Percentiles rank a stretch among this genome's conserved stretches.
Conservation (phyloP, 345 rosid genomes). For the Bretschneidera sinensis region DNA sequence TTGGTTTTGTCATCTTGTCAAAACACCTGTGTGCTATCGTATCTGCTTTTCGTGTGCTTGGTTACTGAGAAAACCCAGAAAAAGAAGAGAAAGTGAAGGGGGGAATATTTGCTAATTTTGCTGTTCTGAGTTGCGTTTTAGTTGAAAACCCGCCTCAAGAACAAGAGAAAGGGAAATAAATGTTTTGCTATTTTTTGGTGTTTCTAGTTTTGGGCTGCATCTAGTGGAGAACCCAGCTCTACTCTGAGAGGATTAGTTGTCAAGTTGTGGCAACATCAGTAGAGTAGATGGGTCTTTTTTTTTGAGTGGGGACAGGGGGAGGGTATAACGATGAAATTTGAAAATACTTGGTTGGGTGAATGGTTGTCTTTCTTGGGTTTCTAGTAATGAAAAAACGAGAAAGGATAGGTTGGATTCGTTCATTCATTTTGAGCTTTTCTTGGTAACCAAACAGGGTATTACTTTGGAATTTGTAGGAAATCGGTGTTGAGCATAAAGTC, state of each 20-base stretch:
- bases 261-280: neutral
- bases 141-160: too few relatives aligned
- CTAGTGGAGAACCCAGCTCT: neutral
- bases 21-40: too few relatives aligned
- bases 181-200: too few relatives aligned
- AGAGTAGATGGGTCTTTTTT: neutral
- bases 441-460: neutral
- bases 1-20: neutral
- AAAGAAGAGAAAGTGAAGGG: too few relatives aligned
- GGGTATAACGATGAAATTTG: too few relatives aligned
- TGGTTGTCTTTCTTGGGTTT: neutral
- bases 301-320: neutral
- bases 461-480: constrained; percentile 21
- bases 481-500: constrained; percentile 30
- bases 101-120: neutral
- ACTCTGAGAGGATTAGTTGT: neutral
- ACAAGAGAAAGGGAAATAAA: too few relatives aligned
- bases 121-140: too few relatives aligned
- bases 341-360: too few relatives aligned
- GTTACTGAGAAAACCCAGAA: neutral
- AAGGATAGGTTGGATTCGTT: too few relatives aligned
- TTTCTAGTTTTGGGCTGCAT: neutral
- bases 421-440: neutral
- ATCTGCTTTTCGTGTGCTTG: neutral
- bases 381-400: neutral